These are phyloP conservation scores for Garcia nutans DNA, from an alignment of 345 rosid species.

Conservation along the genomic window DNA sequence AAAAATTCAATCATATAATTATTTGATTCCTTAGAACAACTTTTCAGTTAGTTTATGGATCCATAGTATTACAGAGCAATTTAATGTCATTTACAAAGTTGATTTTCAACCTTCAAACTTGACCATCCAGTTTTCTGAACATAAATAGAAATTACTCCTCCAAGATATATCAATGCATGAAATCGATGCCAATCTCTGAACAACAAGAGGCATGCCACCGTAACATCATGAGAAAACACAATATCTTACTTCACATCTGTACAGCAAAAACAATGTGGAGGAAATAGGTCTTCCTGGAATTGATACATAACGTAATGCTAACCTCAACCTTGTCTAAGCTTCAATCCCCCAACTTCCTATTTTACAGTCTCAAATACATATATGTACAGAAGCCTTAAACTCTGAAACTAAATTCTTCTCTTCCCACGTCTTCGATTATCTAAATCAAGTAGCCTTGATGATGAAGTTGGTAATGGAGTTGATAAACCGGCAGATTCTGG, in stretches of 20 bases:
- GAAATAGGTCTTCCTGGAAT: background rate
- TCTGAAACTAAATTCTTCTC: conserved; percentile 22
- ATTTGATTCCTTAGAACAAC: background rate
- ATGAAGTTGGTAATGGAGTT: conserved; percentile 50
- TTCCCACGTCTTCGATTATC: conserved; percentile 27
- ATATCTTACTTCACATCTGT: background rate
- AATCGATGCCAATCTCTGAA: background rate
- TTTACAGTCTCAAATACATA: background rate
- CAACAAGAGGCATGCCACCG: background rate
- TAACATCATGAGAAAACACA: background rate
- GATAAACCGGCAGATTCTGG: conserved; percentile 83
- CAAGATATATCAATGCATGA: background rate
- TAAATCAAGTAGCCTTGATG: conserved; percentile 50
- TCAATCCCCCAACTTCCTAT: background rate
- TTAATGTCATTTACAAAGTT: background rate
- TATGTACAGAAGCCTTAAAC: conserved; percentile 10
- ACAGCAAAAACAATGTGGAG: background rate
- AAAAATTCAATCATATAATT: too few species aligned
- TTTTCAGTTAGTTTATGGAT: background rate
- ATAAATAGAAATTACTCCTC: background rate
- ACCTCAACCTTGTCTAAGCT: background rate
- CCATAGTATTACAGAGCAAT: background rate
- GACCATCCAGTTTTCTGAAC: background rate
- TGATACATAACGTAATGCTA: background rate
- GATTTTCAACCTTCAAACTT: background rate